Evolutionary conservation across 352 stramenopile genomes (phyloP), one percentile per base, ranked within the genome.

Genomic region (Phytophthora ohioensis): DNA sequence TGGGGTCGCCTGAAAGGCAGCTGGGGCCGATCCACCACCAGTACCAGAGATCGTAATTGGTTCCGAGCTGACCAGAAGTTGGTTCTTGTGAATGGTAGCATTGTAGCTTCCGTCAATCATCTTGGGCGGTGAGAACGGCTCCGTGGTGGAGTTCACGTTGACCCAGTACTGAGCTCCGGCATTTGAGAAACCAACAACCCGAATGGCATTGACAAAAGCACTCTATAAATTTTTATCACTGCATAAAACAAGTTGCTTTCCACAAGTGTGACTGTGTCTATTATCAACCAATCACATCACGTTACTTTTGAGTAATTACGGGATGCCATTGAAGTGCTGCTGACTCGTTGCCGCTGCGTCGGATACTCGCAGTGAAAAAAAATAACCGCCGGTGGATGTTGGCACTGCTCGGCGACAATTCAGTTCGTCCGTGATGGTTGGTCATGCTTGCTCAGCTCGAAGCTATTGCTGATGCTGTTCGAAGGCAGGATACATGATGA

Each of bases 91-190:
- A 15, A 89, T 81, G 3, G 75, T 82, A 5, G 82, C 59, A 11
- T 79, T 89, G 61, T 89, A 89, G 30, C 69, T 79, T 8, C 81
- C 81, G 6, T 61, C 49, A 30, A 79, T 74, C 81, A 89, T 89
- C 39, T 71, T 43, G 1, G 81, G 79, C 31, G 81, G 84, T 27
- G 71, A 80, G 21, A 82, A 83, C 0, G 58, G 69, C 38, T 60
- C 63, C 4, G 38, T 58, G 9, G 63, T 72, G 0, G 64, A 55
- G 3, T 60, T 57, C 0, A 82, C 31, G 46, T 73, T 49, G 3
- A 72, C 63, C 79, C 81, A 89, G 62, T 89, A 89, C 67, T 89
- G 81, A n/a, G 79, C 81, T 0, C 63, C 63, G 0, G 62, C 57
- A 59, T 89, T 89, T 7, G 66, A 70, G 53, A 81, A 87, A 9